A percentile compares a stretch with the other conserved stretches of the same genome.
Conservation (phyloP, 345 rosid species). For the Brassica cretica region DNA sequence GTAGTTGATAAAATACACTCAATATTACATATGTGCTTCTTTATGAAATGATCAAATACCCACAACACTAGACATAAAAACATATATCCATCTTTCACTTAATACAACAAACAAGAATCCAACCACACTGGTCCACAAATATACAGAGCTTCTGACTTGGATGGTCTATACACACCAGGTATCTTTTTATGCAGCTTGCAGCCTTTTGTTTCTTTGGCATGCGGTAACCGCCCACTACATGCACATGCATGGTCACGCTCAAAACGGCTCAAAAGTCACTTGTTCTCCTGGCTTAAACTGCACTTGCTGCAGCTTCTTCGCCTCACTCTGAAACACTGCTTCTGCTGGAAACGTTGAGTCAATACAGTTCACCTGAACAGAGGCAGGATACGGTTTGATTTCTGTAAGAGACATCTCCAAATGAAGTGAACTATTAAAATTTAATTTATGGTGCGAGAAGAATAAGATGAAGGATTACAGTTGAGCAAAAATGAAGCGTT, state of each 20-base stretch:
- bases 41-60: no score
- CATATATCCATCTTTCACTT: neutral
- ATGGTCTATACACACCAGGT: neutral
- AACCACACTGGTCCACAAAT: neutral
- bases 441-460: neutral
- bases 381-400: neutral
- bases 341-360: slow-evolving; percentile 90
- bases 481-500: slow-evolving; percentile 74
- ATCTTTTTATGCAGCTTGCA: slow-evolving; percentile 22
- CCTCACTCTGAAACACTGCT: slow-evolving; percentile 82
- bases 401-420: neutral
- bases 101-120: neutral
- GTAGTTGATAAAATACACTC: no score
- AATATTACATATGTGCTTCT: no score
- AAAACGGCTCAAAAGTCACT: slow-evolving; percentile 89
- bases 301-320: slow-evolving; percentile 77
- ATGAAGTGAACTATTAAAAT: no score
- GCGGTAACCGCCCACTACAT: slow-evolving; percentile 86
- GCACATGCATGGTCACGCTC: slow-evolving; percentile 97
- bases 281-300: slow-evolving; percentile 90
- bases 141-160: neutral
- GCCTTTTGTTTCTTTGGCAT: slow-evolving; percentile 81
- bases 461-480: slow-evolving; percentile 50
- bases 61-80: no score
- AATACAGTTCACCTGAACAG: slow-evolving; percentile 80